phyloP scores from a whole-genome alignment of 108 stramenopile genomes.

The Pseudonitzschia pungens region DNA sequence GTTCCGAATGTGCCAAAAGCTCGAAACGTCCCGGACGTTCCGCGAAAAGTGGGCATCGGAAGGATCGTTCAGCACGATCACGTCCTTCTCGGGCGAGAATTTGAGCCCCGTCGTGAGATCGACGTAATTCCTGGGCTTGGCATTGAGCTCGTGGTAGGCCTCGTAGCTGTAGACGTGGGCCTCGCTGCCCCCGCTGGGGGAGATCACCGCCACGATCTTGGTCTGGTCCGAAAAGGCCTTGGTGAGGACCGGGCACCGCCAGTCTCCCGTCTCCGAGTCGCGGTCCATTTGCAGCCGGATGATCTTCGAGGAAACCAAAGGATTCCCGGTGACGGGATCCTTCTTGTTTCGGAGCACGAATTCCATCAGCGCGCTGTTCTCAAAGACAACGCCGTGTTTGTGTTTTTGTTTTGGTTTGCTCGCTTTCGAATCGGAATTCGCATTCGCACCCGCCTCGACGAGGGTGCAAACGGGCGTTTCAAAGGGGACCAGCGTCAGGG shows the following conservation, averaged over 20 bases:
- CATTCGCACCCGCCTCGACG: conserved; percentile 4
- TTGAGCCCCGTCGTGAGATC: conserved; percentile 75
- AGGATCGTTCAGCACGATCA: conserved; percentile 79
- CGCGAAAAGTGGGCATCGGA: conserved; percentile 45
- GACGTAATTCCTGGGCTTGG: conserved; percentile 70
- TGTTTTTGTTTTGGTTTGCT: not conserved
- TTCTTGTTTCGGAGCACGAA: conserved; percentile 83
- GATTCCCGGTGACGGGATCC: conserved; percentile 85
- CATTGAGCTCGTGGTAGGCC: conserved; percentile 82
- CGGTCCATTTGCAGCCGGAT: conserved; percentile 82
- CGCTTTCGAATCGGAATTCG: too few species aligned
- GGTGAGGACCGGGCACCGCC: conserved; percentile 96
- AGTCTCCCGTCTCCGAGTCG: conserved; percentile 77
- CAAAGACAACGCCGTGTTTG: conserved; percentile 84
- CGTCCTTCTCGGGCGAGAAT: conserved; percentile 71
- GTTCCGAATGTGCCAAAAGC: conserved; percentile 68
- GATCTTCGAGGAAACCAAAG: conserved; percentile 46
- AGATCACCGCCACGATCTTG: conserved; percentile 87
- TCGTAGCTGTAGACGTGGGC: conserved; percentile 87
- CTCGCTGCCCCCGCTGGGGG: conserved; percentile 20
- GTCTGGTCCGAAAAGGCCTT: conserved; percentile 88
- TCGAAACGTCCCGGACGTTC: conserved; percentile 61
- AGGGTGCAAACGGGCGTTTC: conserved; percentile 63
- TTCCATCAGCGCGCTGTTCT: conserved; percentile 80
- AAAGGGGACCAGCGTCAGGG: conserved; percentile 88